Base-by-base conservation (phyloP, 805 yeast genomes). In the Henningerozyma blattae region DNA sequence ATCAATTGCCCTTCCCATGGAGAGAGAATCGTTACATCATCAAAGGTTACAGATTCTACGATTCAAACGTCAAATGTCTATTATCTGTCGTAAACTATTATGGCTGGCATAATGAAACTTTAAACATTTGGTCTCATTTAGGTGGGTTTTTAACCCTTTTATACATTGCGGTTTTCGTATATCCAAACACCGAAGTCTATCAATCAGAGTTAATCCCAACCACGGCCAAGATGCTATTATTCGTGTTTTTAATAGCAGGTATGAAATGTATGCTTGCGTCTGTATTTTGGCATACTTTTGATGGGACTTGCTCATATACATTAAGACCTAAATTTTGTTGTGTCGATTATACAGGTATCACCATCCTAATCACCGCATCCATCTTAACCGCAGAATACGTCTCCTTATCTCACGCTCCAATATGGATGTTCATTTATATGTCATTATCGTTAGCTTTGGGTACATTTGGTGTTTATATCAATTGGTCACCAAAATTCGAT, bases 401-500 rank as follows among this genome's bases (percentile, higher is more conserved):
- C 15, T 68, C 87, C 2, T 67, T 89, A 34, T 76, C 72, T 50
- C 43, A 44, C 16, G 40, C 40, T 27, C 40, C 37, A 9, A 27
- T 34, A 22, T 32, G 44, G 2, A 45, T 50, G 47, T 9, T 38
- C 4, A 19, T 64, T 3, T 79, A 75, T 56, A 70, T 85, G 54
- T 28, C 63, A 1, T 64, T 77, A 44, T 80, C 95, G 1, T 51
- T 73, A 1, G 26, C 70, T 2, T 72, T 86, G 36, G 95, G 96
- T 3, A 34, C 65, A 2, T 54, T 73, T 15, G 96, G 97, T 1
- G 70, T 84, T 19, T 52, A 67, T 14, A 74, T 89, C 62, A 84
- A 91, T 36, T 89, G 97, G 95, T 75, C 86, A n/a, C 89, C 94
- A 4, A 68, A 64, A 44, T 89, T 91, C 56, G 97, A 91, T 56